Evolutionary conservation across 352 stramenopile species (phyloP).

Genomic region (Blastocystis sp.): DNA sequence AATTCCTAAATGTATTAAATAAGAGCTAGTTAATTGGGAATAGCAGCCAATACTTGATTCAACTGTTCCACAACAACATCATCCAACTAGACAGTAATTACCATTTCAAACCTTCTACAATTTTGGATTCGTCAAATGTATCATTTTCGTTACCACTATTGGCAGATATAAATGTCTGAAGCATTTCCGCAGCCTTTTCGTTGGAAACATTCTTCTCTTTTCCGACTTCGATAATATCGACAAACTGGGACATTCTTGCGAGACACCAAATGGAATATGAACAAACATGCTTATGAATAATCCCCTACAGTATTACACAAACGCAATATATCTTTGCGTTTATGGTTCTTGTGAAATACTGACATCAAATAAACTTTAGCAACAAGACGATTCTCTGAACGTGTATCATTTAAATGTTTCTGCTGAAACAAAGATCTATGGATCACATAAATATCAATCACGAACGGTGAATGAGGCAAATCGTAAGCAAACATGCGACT

Average conservation of each 20-base stretch:
- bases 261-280: not conserved
- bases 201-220: slow-evolving; percentile 44
- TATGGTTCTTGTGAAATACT: too few relatives aligned
- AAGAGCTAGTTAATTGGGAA: not conserved
- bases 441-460: not conserved
- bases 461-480: slow-evolving; percentile 17
- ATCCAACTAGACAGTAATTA: slow-evolving; percentile 5
- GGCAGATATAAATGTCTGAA: slow-evolving; percentile 7
- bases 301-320: too few relatives aligned
- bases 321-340: too few relatives aligned
- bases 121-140: slow-evolving; percentile 31
- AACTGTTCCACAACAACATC: slow-evolving; percentile 38
- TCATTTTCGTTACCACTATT: slow-evolving; percentile 59
- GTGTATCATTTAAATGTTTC: not conserved
- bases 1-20: slow-evolving; percentile 8
- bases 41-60: slow-evolving; percentile 18
- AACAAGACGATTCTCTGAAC: too few relatives aligned
- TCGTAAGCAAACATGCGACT: not conserved
- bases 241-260: not conserved
- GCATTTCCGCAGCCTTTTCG: not conserved
- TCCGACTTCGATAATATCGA: slow-evolving; percentile 34
- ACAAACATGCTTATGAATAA: not conserved
- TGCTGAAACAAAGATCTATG: slow-evolving; percentile 7
- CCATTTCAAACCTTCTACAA: not conserved
- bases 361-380: too few relatives aligned